A percentile compares a stretch with the other conserved stretches of the same genome.
These are phyloP conservation scores for Hirsutella rhossiliensis DNA, from an alignment of 2,329 filamentous ascomycete species.

Conservation along the genomic window DNA sequence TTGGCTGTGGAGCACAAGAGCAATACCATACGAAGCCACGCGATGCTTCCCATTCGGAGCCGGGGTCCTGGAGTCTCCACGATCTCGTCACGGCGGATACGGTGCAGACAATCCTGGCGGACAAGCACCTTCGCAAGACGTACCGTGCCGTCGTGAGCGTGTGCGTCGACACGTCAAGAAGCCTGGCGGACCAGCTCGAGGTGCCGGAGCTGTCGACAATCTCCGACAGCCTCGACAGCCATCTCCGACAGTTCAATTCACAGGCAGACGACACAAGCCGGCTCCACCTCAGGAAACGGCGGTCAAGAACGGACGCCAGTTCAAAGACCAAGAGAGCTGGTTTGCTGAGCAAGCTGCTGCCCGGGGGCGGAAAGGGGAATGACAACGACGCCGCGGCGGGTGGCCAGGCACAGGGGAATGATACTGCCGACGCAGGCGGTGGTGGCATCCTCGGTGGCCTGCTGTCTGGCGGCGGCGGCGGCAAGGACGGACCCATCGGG, in stretches of 20 bases:
- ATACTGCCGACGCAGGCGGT: background rate
- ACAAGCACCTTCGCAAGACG: slow-evolving; percentile 4
- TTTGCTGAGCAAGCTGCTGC: background rate
- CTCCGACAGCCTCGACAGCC: slow-evolving; percentile 5
- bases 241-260: background rate
- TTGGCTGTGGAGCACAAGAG: too few species aligned
- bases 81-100: background rate
- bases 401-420: background rate
- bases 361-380: background rate
- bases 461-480: background rate
- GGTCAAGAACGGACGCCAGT: background rate
- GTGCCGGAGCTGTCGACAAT: slow-evolving; percentile 4
- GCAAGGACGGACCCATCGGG: background rate
- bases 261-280: background rate
- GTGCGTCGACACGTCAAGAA: slow-evolving; percentile 6
- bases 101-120: background rate
- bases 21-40: too few species aligned
- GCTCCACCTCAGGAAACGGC: background rate
- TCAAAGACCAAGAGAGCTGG: background rate
- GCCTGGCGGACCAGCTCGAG: slow-evolving; percentile 3
- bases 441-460: background rate
- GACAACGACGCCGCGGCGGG: too few species aligned
- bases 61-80: background rate
- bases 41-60: too few species aligned
- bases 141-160: slow-evolving; percentile 7